Evolutionary conservation across 805 yeast species (phyloP).

Genomic region (Starmerella bombicola): DNA sequence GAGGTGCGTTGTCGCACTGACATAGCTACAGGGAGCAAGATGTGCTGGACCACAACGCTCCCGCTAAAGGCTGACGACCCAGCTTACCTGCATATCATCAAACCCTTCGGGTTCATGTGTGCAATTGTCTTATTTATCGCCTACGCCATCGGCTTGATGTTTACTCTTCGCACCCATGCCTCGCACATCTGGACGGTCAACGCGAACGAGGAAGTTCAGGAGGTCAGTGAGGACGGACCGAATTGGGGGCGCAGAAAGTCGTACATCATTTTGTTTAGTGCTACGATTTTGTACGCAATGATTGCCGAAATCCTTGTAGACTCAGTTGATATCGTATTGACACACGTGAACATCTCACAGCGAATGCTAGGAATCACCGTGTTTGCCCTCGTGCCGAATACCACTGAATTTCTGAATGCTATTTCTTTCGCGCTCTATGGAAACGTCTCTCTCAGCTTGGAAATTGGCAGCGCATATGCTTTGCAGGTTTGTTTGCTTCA

Average conservation of each 20-base stretch:
- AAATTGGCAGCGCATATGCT: slow-evolving; percentile 95
- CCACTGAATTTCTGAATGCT: slow-evolving; percentile 93
- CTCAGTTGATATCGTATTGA: slow-evolving; percentile 77
- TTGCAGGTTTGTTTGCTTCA: slow-evolving; percentile 88
- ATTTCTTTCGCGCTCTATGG: slow-evolving; percentile 94
- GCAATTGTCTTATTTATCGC: slow-evolving; percentile 71
- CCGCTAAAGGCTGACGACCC: slow-evolving; percentile 50
- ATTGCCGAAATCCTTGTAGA: slow-evolving; percentile 91
- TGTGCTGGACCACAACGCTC: slow-evolving; percentile 57
- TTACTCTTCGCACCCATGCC: slow-evolving; percentile 91
- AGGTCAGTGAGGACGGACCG: slow-evolving; percentile 48
- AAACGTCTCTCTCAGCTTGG: slow-evolving; percentile 92
- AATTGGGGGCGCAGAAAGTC: slow-evolving; percentile 88
- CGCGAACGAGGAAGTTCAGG: slow-evolving; percentile 56
- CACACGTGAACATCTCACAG: slow-evolving; percentile 69
- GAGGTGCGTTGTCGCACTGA: slow-evolving; percentile 47
- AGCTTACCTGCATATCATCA: slow-evolving; percentile 53
- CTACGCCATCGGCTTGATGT: slow-evolving; percentile 78
- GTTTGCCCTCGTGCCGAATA: slow-evolving; percentile 91
- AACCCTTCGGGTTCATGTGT: slow-evolving; percentile 72
- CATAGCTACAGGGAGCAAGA: not conserved
- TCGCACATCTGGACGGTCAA: slow-evolving; percentile 86
- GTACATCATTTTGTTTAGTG: slow-evolving; percentile 63
- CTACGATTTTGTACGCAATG: slow-evolving; percentile 78
- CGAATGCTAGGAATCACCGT: slow-evolving; percentile 87